A percentile compares a stretch with the other conserved stretches of the same genome.
These are phyloP conservation scores for Alternaria sp. DNA, from an alignment of 2,329 filamentous ascomycete genomes.

Conservation along the genomic window DNA sequence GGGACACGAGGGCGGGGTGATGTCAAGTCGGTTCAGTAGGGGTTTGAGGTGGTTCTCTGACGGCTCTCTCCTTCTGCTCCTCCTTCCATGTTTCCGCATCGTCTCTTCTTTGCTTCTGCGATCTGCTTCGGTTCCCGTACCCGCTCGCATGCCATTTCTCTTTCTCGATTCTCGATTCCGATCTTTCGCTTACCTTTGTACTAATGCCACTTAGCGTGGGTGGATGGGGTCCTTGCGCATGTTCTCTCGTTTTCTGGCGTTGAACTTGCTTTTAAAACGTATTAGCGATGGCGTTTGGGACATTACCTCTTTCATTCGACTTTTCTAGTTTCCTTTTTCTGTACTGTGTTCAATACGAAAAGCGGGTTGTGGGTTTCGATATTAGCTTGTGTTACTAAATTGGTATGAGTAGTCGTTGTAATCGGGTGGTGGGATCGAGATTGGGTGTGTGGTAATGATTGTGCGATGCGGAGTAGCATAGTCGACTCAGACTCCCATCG, in stretches of 20 bases:
- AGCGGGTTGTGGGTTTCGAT: not conserved
- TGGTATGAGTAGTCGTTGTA: constrained; percentile 6
- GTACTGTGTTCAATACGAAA: not conserved
- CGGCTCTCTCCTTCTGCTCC: not conserved
- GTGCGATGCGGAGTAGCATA: not conserved
- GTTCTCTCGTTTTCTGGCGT: not conserved
- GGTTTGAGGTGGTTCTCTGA: not conserved
- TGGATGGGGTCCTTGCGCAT: not conserved
- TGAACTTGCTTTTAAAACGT: not conserved
- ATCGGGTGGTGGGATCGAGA: not conserved
- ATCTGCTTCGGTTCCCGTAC: not conserved
- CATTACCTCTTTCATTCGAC: not conserved
- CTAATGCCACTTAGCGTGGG: constrained; percentile 7
- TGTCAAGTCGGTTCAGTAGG: not conserved
- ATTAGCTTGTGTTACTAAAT: constrained; percentile 10
- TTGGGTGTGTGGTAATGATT: not conserved
- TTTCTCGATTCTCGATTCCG: not conserved
- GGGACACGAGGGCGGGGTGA: constrained; percentile 17
- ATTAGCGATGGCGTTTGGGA: constrained; percentile 38
- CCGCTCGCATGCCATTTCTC: not conserved
- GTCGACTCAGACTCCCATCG: not conserved
- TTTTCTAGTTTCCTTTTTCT: no score
- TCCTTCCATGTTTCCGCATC: not conserved
- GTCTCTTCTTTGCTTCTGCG: not conserved
- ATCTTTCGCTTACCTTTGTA: not conserved